phyloP scores from a whole-genome alignment of 2,329 filamentous ascomycete genomes.

The Epicoccum nigrum region DNA sequence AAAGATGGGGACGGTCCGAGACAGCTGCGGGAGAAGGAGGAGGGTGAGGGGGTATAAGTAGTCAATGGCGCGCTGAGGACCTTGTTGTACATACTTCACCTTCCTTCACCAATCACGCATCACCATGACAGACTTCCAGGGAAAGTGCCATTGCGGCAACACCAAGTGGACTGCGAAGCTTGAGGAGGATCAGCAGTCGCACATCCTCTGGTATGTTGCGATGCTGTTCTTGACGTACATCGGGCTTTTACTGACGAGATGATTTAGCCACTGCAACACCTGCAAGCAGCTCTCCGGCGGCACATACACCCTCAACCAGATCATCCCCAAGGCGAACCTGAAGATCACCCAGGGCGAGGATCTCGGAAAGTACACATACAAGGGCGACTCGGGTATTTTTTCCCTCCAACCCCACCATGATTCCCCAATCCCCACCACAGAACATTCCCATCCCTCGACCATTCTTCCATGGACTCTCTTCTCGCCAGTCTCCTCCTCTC shows the following conservation, averaged over 20 bases:
- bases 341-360: conserved; percentile 59
- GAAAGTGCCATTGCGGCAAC: conserved; percentile 63
- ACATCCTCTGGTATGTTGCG: conserved; percentile 54
- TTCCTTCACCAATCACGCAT: not conserved
- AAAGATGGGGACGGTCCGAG: too few relatives aligned
- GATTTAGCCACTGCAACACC: conserved; percentile 60
- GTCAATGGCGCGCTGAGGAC: conserved; percentile 1
- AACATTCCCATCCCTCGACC: not conserved
- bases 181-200: conserved; percentile 51
- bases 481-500: not conserved
- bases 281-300: conserved; percentile 61
- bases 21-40: not conserved
- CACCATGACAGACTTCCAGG: conserved; percentile 54
- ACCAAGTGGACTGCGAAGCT: conserved; percentile 60
- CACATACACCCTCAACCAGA: conserved; percentile 61
- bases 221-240: not conserved
- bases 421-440: not conserved
- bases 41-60: conserved; percentile 16
- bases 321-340: conserved; percentile 57
- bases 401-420: too few relatives aligned
- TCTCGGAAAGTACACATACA: conserved; percentile 61
- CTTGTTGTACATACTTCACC: conserved; percentile 1
- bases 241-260: not conserved
- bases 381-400: conserved; percentile 58
- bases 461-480: not conserved